phyloP scores from a whole-genome alignment of 495 filamentous ascomycete genomes.

The Aspergillus affinis region DNA sequence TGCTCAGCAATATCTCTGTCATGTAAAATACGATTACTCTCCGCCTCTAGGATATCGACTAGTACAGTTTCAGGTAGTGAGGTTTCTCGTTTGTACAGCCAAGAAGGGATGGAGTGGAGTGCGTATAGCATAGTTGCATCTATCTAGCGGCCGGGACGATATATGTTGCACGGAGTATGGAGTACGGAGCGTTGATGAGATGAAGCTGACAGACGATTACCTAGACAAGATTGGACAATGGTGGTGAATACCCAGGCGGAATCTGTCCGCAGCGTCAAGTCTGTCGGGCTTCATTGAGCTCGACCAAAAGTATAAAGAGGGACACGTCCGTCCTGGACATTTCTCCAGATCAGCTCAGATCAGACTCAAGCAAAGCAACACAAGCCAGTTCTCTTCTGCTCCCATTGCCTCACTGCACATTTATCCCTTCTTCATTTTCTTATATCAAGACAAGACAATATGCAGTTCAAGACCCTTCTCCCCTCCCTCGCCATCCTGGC shows the following conservation, averaged over 20 bases:
- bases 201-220: background rate
- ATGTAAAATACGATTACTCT: background rate
- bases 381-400: background rate
- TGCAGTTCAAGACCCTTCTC: slow-evolving; percentile 10
- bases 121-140: background rate
- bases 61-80: background rate
- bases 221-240: background rate
- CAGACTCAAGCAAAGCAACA: background rate
- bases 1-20: background rate
- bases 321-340: background rate
- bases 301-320: background rate
- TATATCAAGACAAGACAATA: background rate
- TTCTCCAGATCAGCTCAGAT: background rate
- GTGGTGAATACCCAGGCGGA: background rate
- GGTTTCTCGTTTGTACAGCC: background rate
- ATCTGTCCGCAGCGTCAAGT: background rate
- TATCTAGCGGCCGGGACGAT: no score
- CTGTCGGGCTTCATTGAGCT: background rate
- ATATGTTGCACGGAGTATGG: background rate
- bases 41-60: background rate
- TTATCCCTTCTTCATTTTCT: no score
- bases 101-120: background rate
- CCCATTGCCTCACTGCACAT: no score
- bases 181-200: background rate
- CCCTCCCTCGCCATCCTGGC: slow-evolving; percentile 10